These are phyloP conservation scores for Fusarium temperatum DNA, from an alignment of 2,329 filamentous ascomycete species.

Conservation along the genomic window DNA sequence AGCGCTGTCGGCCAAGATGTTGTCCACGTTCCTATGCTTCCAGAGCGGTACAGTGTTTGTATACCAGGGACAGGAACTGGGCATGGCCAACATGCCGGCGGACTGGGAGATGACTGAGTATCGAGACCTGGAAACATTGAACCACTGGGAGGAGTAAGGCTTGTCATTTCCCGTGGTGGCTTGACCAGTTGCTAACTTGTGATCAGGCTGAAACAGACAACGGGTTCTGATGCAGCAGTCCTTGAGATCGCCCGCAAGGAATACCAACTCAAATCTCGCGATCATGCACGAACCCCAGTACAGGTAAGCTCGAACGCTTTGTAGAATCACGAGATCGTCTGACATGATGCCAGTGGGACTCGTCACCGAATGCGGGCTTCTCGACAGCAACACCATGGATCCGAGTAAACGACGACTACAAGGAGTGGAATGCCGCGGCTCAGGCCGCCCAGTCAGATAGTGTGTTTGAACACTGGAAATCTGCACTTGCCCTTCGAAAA, in stretches of 20 bases:
- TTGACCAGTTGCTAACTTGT: background rate
- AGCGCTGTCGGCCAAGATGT: constrained; percentile 60
- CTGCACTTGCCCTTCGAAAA: constrained; percentile 9
- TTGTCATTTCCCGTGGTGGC: fast-evolving
- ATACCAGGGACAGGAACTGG: constrained; percentile 70
- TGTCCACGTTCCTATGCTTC: constrained; percentile 54
- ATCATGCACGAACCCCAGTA: constrained; percentile 24
- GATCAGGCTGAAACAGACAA: background rate
- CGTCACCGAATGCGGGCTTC: constrained; percentile 24
- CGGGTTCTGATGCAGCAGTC: background rate
- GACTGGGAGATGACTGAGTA: constrained; percentile 59
- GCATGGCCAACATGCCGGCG: constrained; percentile 63
- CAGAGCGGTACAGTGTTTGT: constrained; percentile 62
- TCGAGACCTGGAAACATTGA: constrained; percentile 41
- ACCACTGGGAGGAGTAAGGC: constrained; percentile 29
- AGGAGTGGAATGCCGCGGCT: constrained; percentile 18
- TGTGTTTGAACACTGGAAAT: constrained; percentile 29
- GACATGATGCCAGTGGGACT: constrained; percentile 13
- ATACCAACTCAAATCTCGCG: constrained; percentile 28
- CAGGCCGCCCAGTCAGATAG: constrained; percentile 2
- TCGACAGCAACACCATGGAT: constrained; percentile 26
- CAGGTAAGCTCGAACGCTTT: background rate
- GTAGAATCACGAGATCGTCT: background rate
- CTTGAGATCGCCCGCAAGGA: constrained; percentile 19
- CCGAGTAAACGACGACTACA: constrained; percentile 30